These are phyloP conservation scores for Leonotis leonurus DNA, from an alignment of 257 asterid species.

Conservation along the genomic window DNA sequence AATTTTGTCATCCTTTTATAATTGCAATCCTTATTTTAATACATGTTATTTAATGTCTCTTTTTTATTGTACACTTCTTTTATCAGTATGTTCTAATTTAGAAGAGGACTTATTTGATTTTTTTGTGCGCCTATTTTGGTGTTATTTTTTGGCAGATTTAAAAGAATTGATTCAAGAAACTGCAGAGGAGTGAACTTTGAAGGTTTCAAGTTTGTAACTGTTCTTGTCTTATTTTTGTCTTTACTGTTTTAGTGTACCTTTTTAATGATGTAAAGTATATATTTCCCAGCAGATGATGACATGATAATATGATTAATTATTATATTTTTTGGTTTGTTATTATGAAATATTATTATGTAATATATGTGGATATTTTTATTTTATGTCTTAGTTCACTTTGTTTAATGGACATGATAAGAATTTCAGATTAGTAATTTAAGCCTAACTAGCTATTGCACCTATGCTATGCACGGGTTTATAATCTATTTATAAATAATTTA, in stretches of 20 bases:
- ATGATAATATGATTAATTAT: not conserved
- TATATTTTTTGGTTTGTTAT: no score
- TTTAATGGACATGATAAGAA: no score
- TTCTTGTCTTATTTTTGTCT: not conserved
- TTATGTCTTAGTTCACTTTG: no score
- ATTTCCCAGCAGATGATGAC: not conserved
- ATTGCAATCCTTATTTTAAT: no score
- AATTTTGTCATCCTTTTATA: no score
- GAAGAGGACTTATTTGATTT: not conserved
- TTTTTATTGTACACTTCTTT: not conserved
- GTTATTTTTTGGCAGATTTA: conserved; percentile 20
- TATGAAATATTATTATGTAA: no score
- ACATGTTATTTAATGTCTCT: not conserved
- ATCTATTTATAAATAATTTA: no score
- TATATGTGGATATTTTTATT: no score
- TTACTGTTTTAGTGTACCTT: not conserved
- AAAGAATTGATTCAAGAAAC: conserved; percentile 16
- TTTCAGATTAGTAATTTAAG: no score
- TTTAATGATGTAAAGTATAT: not conserved
- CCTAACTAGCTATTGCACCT: no score
- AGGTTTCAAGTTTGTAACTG: not conserved
- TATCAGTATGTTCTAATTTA: not conserved
- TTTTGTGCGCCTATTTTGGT: not conserved
- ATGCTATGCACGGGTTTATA: no score
- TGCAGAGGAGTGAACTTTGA: no score